Evolutionary conservation across 2,329 filamentous ascomycete species (phyloP).

Genomic region (Ophiostoma pallidulum): DNA sequence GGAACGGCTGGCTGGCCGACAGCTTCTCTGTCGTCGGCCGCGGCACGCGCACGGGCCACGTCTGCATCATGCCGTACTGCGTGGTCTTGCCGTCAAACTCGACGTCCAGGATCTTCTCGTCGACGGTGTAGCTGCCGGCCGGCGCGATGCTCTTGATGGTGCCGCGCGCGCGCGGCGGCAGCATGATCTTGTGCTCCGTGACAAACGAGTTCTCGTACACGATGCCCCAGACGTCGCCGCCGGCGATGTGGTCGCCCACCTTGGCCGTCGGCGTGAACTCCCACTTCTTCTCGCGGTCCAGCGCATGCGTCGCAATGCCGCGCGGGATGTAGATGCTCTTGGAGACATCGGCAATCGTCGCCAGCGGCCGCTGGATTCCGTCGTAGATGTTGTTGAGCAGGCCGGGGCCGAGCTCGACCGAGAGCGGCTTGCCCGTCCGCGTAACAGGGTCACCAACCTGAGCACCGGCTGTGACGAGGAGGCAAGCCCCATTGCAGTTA

Average conservation of each 20-base stretch:
- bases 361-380: constrained; percentile 92
- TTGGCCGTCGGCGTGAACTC: constrained; percentile 87
- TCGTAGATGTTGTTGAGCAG: constrained; percentile 99
- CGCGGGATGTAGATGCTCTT: constrained; percentile 96
- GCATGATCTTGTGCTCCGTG: constrained; percentile 82
- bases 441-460: constrained; percentile 88
- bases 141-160: constrained; percentile 84
- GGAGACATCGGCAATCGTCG: constrained; percentile 66
- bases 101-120: constrained; percentile 86
- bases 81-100: constrained; percentile 96
- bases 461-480: constrained; percentile 60
- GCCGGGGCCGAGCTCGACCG: constrained; percentile 92
- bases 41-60: constrained; percentile 94
- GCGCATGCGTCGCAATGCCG: constrained; percentile 76
- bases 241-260: constrained; percentile 93
- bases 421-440: constrained; percentile 89
- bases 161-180: constrained; percentile 82
- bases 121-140: constrained; percentile 89
- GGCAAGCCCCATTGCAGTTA: too few species aligned
- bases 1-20: constrained; percentile 78
- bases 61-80: constrained; percentile 96
- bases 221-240: constrained; percentile 89
- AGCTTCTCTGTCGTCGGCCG: constrained; percentile 88
- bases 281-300: constrained; percentile 92
- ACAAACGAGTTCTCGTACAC: constrained; percentile 96